Conservation (phyloP, 225 moss, liverwort and hornwort species). For the Rhytidiadelphus loreus region DNA sequence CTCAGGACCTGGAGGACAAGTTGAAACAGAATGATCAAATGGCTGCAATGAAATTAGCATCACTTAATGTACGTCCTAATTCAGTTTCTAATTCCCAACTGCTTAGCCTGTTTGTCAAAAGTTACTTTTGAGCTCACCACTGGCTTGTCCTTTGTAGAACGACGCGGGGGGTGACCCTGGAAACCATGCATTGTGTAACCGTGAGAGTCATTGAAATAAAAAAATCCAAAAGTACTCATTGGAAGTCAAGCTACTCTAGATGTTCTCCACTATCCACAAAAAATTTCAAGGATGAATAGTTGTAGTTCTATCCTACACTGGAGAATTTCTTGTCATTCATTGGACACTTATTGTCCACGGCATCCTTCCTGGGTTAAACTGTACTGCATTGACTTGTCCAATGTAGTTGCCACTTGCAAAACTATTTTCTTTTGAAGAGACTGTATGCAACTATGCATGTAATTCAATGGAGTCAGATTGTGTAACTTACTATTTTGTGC, state of each 20-base stretch:
- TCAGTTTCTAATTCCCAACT: not conserved
- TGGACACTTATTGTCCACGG: no score
- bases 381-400: not conserved
- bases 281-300: no score
- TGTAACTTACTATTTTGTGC: not conserved
- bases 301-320: no score
- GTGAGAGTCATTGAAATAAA: no score
- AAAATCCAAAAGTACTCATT: no score
- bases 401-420: not conserved
- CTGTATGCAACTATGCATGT: no score
- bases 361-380: no score
- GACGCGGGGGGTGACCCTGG: no score
- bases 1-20: constrained; percentile 16
- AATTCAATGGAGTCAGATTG: not conserved
- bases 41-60: not conserved
- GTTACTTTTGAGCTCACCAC: not conserved
- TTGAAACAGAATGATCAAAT: constrained; percentile 12
- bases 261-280: no score
- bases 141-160: not conserved
- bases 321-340: no score
- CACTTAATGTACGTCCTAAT: constrained; percentile 10
- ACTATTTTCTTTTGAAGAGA: not conserved
- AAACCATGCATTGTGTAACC: no score
- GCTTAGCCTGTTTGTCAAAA: not conserved
- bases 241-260: no score